phyloP scores from a whole-genome alignment of 2,329 filamentous ascomycete genomes.

The Stachybotrys echinatus region DNA sequence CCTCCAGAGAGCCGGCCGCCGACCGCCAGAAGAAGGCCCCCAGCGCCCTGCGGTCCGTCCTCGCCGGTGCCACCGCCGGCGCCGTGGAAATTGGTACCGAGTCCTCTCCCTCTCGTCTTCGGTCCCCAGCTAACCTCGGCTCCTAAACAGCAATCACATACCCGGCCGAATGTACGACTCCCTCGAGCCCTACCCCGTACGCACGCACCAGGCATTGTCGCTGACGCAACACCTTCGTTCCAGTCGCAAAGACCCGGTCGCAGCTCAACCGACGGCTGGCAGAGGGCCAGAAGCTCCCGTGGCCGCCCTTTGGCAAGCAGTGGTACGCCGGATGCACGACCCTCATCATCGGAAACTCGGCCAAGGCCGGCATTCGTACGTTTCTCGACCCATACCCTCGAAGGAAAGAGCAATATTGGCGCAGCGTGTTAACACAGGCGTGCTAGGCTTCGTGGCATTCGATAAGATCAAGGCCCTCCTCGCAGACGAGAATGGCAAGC shows the following conservation, averaged over 20 bases:
- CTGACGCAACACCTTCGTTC: neutral
- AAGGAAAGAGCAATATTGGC: neutral
- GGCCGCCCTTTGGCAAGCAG: constrained; percentile 86
- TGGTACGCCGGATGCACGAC: constrained; percentile 99
- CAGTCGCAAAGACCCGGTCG: constrained; percentile 89
- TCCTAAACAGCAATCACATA: constrained; percentile 70
- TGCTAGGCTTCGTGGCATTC: constrained; percentile 76
- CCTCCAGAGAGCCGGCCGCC: constrained; percentile 13
- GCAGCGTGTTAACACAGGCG: neutral
- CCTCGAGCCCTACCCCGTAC: constrained; percentile 2
- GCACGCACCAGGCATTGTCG: constrained; percentile 3
- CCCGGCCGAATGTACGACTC: constrained; percentile 75
- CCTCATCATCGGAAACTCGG: constrained; percentile 90
- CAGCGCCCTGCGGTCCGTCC: constrained; percentile 79
- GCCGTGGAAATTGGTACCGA: constrained; percentile 84
- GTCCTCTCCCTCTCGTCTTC: constrained; percentile 9
- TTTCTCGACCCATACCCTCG: constrained; percentile 17
- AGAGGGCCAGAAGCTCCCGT: constrained; percentile 81
- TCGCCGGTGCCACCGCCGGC: constrained; percentile 90
- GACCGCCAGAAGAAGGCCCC: constrained; percentile 46
- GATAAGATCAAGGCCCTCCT: constrained; percentile 87
- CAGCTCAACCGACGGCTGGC: constrained; percentile 85
- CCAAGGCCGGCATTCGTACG: constrained; percentile 91
- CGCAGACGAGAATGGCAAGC: constrained; percentile 77
- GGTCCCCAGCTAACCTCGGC: constrained; percentile 1